Conservation (phyloP, 2,329 filamentous ascomycete genomes). For the Aureobasidium musti region DNA sequence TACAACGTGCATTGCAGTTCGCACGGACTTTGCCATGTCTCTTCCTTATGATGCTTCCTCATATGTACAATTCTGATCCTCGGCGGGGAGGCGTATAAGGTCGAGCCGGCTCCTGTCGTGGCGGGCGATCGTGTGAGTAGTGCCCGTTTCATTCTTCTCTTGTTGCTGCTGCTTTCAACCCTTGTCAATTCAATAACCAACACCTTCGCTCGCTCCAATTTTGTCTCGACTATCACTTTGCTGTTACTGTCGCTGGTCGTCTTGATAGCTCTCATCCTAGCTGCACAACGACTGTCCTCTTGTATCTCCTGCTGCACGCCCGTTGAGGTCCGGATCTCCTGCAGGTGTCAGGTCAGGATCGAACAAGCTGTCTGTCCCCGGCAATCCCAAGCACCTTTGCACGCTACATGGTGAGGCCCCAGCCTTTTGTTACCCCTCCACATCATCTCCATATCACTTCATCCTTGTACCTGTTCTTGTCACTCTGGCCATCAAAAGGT, state of each 20-base stretch:
- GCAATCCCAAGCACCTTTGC: constrained; percentile 12
- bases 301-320: constrained; percentile 25
- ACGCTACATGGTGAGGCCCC: constrained; percentile 29
- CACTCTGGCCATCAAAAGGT: background rate
- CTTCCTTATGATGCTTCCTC: constrained; percentile 20
- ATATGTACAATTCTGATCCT: constrained; percentile 28
- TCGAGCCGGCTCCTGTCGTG: constrained; percentile 30
- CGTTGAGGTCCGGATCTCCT: constrained; percentile 28
- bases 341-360: constrained; percentile 29
- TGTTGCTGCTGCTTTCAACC: constrained; percentile 9
- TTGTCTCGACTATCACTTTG: background rate
- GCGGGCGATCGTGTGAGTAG: constrained; percentile 29
- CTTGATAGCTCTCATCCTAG: background rate
- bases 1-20: constrained; percentile 28
- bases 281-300: background rate
- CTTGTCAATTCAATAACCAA: constrained; percentile 20
- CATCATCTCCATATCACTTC: constrained; percentile 13
- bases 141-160: constrained; percentile 29
- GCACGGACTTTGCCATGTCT: constrained; percentile 29
- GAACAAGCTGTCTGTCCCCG: constrained; percentile 20
- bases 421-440: constrained; percentile 27
- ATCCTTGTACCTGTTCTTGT: constrained; percentile 22
- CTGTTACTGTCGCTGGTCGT: background rate
- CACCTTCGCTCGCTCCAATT: constrained; percentile 3
- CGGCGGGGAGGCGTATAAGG: constrained; percentile 29